Evolutionary conservation across 305 asterid species (phyloP), one percentile per base, ranked within the genome.

Genomic region (Salvia sclarea): DNA sequence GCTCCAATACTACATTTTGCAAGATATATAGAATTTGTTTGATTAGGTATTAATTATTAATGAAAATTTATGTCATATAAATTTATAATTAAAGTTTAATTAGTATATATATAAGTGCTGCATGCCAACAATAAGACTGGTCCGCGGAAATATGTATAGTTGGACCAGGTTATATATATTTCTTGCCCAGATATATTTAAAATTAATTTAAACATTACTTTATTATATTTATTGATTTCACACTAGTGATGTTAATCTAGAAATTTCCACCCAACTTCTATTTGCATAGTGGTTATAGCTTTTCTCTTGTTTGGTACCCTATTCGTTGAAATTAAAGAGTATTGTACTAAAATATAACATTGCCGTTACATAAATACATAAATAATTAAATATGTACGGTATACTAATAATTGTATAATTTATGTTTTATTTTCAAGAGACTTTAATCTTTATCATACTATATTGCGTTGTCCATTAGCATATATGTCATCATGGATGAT

Each of bases 401-500:
- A 38, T 9, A 11, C n/a, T 5, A 10, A 5, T 37, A 37, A 6
- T 37, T 37, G 43, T 37, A 8, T 37, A 37, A 8, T 37, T 9
- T 37, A 8, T 37, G 2, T 3, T 30, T 30, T 30, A 25, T 25
- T 25, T 25, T 25, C 30, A 25, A 25, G 30, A 25, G 53, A 16
- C 53, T 14, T 4, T 11, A 3, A 2, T 45, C 5, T 6, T 8
- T 45, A 37, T 45, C 6, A 14, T 45, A 45, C n/a, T 2, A 16
- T 5, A 3, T 1, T 17, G 44, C n/a, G 0, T 47, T 16, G 5
- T 20, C 54, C 54, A 6, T 16, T 16, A 16, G 57, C 31, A 9
- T 7, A 55, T 55, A 43, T n/a, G n/a, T n/a, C n/a, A n/a, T 56
- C 24, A 56, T 11, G 13, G 60, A n/a, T 54, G 60, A 54, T 54